Evolutionary conservation across 1,139 yeast genomes (phyloP), one percentile per base, ranked within the genome.

Genomic region (Geotrichum phurueaensis): DNA sequence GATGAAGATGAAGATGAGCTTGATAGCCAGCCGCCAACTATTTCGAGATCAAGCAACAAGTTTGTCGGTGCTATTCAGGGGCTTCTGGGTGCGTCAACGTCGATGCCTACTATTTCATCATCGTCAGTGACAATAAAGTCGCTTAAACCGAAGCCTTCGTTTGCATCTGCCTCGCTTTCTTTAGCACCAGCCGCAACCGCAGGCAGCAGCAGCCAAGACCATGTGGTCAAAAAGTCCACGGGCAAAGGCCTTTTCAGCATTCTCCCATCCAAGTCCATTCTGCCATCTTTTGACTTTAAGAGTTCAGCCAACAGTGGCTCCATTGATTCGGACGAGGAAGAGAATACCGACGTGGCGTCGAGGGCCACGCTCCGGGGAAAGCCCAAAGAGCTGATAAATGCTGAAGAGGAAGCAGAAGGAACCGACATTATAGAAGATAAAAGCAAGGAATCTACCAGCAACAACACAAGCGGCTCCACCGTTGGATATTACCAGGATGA

Each of bases 1-100:
- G 69, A 66, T 13, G 68, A 65, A 13, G 67, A 67, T 12, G 66
- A 65, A 15, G 23, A 18, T 23, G 66, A 65, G 6, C 15, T 27
- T 45, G 47, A 39, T 39, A 39, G 18, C 18, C 47, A 39, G 15
- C 22, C 56, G 6, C 36, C 50, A 7, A 53, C 60, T 9, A 36
- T 43, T 25, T 39, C 57, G n/a, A 54, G 47, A 31, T 49, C 49
- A 10, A 47, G 58, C 13, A 58, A 54, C 13, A 23, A 33, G 36
- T 51, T 58, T 51, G 53, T 59, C 20, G 48, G 51, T 20, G 52
- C 58, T 5, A 51, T 59, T 20, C 54, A 54, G 2, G 56, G 56
- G 20, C 48, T 57, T 3, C 22, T 57, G 51, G 49, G 49, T 31
- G 31, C 59, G 7, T 25, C 54, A 29, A 47, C 53, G 5, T 50